Evolutionary conservation across 345 rosid species (phyloP).

Genomic region (Excoecaria agallocha): DNA sequence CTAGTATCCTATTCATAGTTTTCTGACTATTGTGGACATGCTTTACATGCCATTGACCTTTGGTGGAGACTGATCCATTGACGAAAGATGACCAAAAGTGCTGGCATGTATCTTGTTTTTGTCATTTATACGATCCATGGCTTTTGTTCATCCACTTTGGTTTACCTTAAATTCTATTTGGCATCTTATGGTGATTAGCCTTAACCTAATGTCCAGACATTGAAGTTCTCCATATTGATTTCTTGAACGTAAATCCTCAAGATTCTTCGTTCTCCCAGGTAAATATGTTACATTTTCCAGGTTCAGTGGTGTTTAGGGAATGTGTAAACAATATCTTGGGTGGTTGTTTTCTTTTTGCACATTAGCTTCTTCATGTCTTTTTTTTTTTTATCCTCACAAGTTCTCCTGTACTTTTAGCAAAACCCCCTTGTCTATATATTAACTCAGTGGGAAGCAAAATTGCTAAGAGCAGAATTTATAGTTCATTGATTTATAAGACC

Average conservation of each 20-base stretch:
- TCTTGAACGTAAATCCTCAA: constrained; percentile 61
- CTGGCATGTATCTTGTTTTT: background rate
- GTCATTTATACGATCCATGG: background rate
- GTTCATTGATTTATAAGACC: too few species aligned
- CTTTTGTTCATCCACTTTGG: background rate
- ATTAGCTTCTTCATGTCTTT: too few species aligned
- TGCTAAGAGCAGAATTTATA: too few species aligned
- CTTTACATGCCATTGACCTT: background rate
- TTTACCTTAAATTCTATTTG: background rate
- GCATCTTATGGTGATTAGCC: constrained; percentile 18
- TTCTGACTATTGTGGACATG: background rate
- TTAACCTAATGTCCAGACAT: constrained; percentile 53
- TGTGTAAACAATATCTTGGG: too few species aligned
- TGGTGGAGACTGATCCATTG: background rate
- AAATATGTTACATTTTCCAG: background rate
- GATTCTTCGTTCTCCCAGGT: constrained; percentile 64
- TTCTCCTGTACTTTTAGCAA: too few species aligned
- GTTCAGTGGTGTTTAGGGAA: background rate
- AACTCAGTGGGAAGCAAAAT: too few species aligned
- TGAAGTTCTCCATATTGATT: constrained; percentile 57
- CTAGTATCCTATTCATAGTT: constrained; percentile 64
- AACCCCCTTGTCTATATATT: too few species aligned
- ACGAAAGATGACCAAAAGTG: background rate
- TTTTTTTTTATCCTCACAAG: too few species aligned
- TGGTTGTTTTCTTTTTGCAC: too few species aligned